These are phyloP conservation scores for Gossypium schwendimanii DNA, from an alignment of 441 rosid genomes.

Conservation along the genomic window DNA sequence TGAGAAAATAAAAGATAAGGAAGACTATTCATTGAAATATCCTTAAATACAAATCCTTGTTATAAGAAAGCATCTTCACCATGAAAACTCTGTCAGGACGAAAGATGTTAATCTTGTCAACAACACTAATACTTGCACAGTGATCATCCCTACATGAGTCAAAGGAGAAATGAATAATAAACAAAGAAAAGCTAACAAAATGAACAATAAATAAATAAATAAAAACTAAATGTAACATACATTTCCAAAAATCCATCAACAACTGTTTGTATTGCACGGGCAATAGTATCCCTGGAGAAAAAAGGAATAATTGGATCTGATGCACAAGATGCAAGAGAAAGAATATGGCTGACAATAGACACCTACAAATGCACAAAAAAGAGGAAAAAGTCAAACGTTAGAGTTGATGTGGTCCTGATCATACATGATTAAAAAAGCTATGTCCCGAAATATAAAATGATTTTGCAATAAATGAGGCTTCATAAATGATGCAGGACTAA, in stretches of 20 bases:
- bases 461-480: not conserved
- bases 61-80: constrained; percentile 43
- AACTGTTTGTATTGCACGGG: constrained; percentile 64
- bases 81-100: constrained; percentile 95
- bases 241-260: constrained; percentile 93
- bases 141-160: constrained; percentile 45
- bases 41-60: constrained; percentile 13
- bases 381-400: constrained; percentile 1
- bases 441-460: not conserved
- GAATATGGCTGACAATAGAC: constrained; percentile 74
- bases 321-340: constrained; percentile 67
- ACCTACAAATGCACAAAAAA: constrained; percentile 48
- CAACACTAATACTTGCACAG: constrained; percentile 41
- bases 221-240: constrained; percentile 30
- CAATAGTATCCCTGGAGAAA: constrained; percentile 59
- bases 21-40: not conserved
- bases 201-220: constrained; percentile 7
- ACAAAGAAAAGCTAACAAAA: constrained; percentile 10
- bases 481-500: not conserved
- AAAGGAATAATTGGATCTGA: constrained; percentile 65
- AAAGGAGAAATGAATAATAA: not conserved
- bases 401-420: constrained; percentile 11
- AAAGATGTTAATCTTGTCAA: constrained; percentile 82
- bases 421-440: not conserved
- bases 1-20: constrained; percentile 2